Evolutionary conservation across 1,284 basidiomycete species (phyloP).

Genomic region (Leccinum ponderosum): DNA sequence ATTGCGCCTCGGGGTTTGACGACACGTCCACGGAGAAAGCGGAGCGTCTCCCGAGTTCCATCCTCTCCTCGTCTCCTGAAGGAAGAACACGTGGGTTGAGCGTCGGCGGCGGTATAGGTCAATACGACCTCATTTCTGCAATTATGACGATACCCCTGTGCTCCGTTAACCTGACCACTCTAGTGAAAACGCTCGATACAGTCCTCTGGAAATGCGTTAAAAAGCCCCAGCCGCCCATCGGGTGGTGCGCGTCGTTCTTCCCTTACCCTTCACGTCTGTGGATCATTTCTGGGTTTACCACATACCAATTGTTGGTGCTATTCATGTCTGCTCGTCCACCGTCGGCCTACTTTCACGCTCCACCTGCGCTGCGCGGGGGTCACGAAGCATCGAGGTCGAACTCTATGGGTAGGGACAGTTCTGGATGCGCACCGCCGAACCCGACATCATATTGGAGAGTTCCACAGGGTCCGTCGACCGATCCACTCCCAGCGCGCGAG

Average conservation of each 20-base stretch:
- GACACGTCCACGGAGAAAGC: neutral
- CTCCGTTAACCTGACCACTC: neutral
- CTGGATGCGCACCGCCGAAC: neutral
- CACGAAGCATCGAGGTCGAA: slow-evolving; percentile 9
- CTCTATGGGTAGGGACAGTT: slow-evolving; percentile 8
- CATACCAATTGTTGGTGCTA: neutral
- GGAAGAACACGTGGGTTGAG: slow-evolving; percentile 7
- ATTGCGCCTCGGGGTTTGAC: neutral
- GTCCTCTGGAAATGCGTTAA: slow-evolving; percentile 7
- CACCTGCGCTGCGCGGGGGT: neutral
- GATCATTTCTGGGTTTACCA: neutral
- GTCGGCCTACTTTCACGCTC: neutral
- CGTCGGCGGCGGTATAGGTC: slow-evolving; percentile 12
- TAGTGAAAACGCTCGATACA: neutral
- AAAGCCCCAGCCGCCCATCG: slow-evolving; percentile 1
- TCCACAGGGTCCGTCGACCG: neutral
- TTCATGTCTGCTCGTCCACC: slow-evolving; percentile 14
- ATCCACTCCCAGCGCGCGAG: neutral
- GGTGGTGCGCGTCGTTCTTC: neutral
- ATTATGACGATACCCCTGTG: neutral
- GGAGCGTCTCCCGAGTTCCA: slow-evolving; percentile 10
- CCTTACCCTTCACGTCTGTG: neutral
- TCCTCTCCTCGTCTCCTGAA: neutral
- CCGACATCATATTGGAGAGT: slow-evolving; percentile 8
- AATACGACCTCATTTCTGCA: neutral